Conservation (phyloP, 2,329 filamentous ascomycete species). For the Dactylellina haptotyla region DNA sequence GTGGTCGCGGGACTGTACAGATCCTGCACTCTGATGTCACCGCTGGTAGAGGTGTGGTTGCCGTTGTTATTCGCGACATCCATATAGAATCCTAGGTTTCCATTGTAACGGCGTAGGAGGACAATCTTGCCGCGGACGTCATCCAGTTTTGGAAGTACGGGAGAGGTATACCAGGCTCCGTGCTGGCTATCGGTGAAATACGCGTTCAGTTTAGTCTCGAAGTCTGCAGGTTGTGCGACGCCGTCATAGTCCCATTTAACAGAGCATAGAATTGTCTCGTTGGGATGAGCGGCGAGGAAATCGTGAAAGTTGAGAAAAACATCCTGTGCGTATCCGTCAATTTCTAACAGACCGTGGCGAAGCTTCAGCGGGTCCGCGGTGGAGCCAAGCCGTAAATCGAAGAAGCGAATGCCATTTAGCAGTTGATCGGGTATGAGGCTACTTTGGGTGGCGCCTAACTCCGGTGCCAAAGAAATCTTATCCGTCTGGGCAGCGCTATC, state of each 20-base stretch:
- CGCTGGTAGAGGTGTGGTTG: background rate
- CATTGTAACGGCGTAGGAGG: conserved; percentile 10
- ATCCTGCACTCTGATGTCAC: conserved; percentile 25
- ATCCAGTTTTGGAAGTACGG: conserved; percentile 6
- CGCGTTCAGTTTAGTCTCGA: conserved; percentile 6
- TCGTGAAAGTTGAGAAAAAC: conserved; percentile 13
- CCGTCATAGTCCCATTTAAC: conserved; percentile 33
- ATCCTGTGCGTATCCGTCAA: conserved; percentile 5
- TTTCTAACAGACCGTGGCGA: conserved; percentile 20
- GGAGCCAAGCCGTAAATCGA: conserved; percentile 19
- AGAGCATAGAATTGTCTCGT: conserved; percentile 20
- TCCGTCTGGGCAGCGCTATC: conserved; percentile 10
- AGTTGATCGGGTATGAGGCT: conserved; percentile 20
- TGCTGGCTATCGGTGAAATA: conserved; percentile 3
- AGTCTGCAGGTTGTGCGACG: conserved; percentile 10
- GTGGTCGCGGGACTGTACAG: conserved; percentile 11
- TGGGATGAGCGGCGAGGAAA: conserved; percentile 10
- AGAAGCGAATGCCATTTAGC: conserved; percentile 22
- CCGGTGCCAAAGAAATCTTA: conserved; percentile 12
- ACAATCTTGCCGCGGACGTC: conserved; percentile 26
- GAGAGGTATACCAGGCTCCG: conserved; percentile 16
- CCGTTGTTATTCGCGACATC: conserved; percentile 18
- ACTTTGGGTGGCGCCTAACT: conserved; percentile 16
- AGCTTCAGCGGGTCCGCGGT: conserved; percentile 14
- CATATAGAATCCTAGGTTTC: conserved; percentile 17